Evolutionary conservation across 1,284 basidiomycete genomes (phyloP), one percentile per base, ranked within the genome.

Genomic region (Irpex lacteus): DNA sequence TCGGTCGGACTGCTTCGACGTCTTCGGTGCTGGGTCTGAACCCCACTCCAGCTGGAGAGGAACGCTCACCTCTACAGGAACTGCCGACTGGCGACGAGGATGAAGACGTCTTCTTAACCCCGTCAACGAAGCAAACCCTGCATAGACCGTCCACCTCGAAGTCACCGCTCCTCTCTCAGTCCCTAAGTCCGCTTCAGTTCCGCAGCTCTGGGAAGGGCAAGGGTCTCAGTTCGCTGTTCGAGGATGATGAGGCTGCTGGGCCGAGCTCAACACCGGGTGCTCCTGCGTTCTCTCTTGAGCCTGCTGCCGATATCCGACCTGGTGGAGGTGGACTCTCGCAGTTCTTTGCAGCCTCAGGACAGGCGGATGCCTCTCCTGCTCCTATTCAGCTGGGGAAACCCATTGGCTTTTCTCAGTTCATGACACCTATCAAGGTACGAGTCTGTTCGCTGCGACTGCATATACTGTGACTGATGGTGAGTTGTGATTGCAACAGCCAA

Each of bases 1-100:
- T 59, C 19, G 32, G 59, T 13, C 58, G 37, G 6, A 21, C 44
- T 9, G 58, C 38, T 2, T 44, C 58, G 34, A 18, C 58, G 2
- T 59, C 58, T 38, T 44, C 37, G 0, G 19, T 18, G 15, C 5
- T 8, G 19, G 15, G 21, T 4, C 19, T 53, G 40, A 61, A n/a
- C 53, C 61, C 13, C 57, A 40, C 44, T 3, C 55, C 26, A 4
- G 37, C 58, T 19, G 66, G 59, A 8, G 66, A 59, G 0, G 67
- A 70, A 11, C 74, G 71, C 36, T 65, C 70, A 5, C 75, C 73
- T 21, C 61, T 77, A 8, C 64, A 68, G 56, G 70, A 73, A 18
- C 65, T 75, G 8, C 67, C 68, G 1, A 61, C 64, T 4, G 69
- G 66, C 3, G 69, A 71, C n/a, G 68, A 66, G 19, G 71, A 66